Conservation (phyloP, 2,329 filamentous ascomycete species). For the Aschersonia sp. region DNA sequence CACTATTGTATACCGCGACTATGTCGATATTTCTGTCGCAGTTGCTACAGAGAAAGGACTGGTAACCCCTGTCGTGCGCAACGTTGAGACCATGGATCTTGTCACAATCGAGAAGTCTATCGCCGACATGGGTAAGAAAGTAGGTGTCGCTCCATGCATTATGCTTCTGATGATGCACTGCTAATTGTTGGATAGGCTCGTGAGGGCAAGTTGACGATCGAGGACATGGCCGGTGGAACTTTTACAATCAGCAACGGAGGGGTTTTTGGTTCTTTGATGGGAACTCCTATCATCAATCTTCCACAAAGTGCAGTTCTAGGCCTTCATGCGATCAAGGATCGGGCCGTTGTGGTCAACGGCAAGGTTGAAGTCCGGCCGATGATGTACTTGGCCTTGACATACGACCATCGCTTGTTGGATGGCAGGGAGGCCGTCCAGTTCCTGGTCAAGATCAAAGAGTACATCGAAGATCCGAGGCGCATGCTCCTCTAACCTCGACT, state of each 20-base stretch:
- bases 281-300: slow-evolving; percentile 95
- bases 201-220: slow-evolving; percentile 91
- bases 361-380: slow-evolving; percentile 96
- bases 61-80: slow-evolving; percentile 91
- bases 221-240: slow-evolving; percentile 97
- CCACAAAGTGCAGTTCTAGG: slow-evolving; percentile 87
- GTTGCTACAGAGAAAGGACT: slow-evolving; percentile 96
- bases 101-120: slow-evolving; percentile 82
- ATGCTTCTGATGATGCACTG: too few relatives aligned
- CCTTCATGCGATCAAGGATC: slow-evolving; percentile 93
- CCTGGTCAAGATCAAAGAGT: slow-evolving; percentile 94
- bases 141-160: slow-evolving; percentile 15
- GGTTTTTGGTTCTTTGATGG: slow-evolving; percentile 94
- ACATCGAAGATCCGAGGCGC: slow-evolving; percentile 84
- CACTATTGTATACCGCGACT: slow-evolving; percentile 96
- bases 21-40: slow-evolving; percentile 93
- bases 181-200: slow-evolving; percentile 46
- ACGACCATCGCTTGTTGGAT: slow-evolving; percentile 91
- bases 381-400: slow-evolving; percentile 98
- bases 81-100: slow-evolving; percentile 78
- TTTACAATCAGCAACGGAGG: slow-evolving; percentile 98
- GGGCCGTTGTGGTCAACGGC: slow-evolving; percentile 76
- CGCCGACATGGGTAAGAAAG: slow-evolving; percentile 91
- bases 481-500: slow-evolving; percentile 44
- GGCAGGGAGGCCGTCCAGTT: slow-evolving; percentile 93